Evolutionary conservation across 2,329 filamentous ascomycete species (phyloP).

Genomic region (Diaporthe batatas): DNA sequence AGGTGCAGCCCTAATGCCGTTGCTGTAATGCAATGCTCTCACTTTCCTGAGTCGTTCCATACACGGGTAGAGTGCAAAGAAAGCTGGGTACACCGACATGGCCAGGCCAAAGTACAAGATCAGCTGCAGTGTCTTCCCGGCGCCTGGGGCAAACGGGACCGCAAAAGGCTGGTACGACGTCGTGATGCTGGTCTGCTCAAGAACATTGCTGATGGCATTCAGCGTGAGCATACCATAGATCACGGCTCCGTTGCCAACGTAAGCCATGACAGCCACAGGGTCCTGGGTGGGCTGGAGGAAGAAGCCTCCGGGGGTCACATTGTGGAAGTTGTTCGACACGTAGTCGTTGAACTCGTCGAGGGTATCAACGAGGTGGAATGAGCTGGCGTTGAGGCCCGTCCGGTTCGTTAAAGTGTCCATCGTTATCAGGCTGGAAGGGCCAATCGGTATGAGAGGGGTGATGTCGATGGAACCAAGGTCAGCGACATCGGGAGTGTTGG

Average conservation of each 20-base stretch:
- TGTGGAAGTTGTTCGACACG: slow-evolving; percentile 72
- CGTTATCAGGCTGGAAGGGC: slow-evolving; percentile 52
- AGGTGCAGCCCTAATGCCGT: slow-evolving; percentile 84
- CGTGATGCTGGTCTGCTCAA: slow-evolving; percentile 77
- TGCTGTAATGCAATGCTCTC: slow-evolving; percentile 89
- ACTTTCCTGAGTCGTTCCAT: slow-evolving; percentile 84
- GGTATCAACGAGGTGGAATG: slow-evolving; percentile 65
- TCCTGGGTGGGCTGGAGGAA: slow-evolving; percentile 65
- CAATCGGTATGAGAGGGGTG: slow-evolving; percentile 56
- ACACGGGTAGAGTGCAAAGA: slow-evolving; percentile 92
- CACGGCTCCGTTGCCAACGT: slow-evolving; percentile 36
- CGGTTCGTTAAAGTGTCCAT: slow-evolving; percentile 38
- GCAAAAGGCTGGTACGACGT: slow-evolving; percentile 83
- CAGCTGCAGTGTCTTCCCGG: slow-evolving; percentile 81
- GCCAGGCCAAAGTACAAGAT: slow-evolving; percentile 86
- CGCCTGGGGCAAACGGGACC: slow-evolving; percentile 75
- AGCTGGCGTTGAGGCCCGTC: slow-evolving; percentile 35
- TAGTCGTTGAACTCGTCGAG: slow-evolving; percentile 77
- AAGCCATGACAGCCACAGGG: slow-evolving; percentile 37
- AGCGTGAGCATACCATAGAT: slow-evolving; percentile 36
- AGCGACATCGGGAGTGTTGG: slow-evolving; percentile 24
- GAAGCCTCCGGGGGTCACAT: slow-evolving; percentile 82
- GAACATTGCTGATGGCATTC: slow-evolving; percentile 67
- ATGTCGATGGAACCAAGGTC: slow-evolving; percentile 45
- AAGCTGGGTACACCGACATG: slow-evolving; percentile 83